phyloP scores from a whole-genome alignment of 2,329 filamentous ascomycete genomes.

The Akanthomyces uredinophilus region DNA sequence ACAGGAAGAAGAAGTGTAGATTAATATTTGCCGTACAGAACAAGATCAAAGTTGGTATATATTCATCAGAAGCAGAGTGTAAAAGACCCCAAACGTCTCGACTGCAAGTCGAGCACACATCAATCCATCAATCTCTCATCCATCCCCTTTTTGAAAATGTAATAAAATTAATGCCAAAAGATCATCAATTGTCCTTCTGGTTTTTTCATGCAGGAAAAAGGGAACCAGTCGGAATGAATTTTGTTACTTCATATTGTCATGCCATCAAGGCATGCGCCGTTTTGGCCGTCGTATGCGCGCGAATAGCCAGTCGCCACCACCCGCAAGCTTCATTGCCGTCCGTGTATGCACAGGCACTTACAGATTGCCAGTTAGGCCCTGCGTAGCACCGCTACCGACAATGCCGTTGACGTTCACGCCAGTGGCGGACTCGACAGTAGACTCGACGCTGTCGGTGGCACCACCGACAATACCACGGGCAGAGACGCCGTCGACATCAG shows the following conservation, averaged over 20 bases:
- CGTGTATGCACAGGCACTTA: not conserved
- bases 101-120: not conserved
- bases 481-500: not conserved
- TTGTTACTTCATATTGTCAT: not conserved
- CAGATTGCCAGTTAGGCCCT: not conserved
- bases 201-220: not conserved
- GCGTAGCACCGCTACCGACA: not conserved
- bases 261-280: not conserved
- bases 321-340: not conserved
- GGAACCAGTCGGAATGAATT: not conserved
- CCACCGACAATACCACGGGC: no score
- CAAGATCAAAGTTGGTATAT: not conserved
- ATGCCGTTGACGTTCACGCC: no score
- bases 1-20: not conserved
- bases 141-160: not conserved
- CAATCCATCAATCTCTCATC: not conserved
- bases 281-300: not conserved
- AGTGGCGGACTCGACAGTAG: not conserved
- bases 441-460: not conserved
- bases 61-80: conserved; percentile 1
- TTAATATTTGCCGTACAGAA: not conserved
- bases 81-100: not conserved
- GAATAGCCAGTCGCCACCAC: not conserved
- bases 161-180: not conserved
- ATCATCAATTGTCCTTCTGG: not conserved